A percentile compares a stretch with the other conserved stretches of the same genome.
Evolutionary conservation across 1,284 basidiomycete species (phyloP).

Genomic region (Microstroma glucosiphilum): DNA sequence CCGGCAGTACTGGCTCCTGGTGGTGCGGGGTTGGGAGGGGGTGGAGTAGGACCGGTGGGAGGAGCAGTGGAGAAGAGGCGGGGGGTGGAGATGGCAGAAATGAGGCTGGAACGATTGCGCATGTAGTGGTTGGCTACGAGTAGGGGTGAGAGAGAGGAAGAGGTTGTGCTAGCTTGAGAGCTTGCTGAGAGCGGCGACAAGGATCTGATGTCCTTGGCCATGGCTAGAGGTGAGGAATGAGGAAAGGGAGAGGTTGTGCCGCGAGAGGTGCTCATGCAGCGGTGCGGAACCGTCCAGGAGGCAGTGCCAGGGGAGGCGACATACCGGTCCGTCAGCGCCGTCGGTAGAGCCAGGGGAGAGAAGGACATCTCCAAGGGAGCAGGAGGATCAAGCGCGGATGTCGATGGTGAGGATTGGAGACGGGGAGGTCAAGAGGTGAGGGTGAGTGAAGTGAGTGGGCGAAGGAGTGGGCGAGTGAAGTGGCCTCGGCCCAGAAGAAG

Average conservation of each 20-base stretch:
- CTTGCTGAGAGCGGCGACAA: too few species aligned
- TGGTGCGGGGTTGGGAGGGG: neutral
- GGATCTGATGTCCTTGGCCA: too few species aligned
- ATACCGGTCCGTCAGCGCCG: neutral
- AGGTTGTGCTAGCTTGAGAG: too few species aligned
- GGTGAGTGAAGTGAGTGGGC: neutral
- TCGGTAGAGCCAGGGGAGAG: neutral
- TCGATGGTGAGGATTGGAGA: neutral
- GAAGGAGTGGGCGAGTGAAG: too few species aligned
- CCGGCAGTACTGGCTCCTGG: neutral
- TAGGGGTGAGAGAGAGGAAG: too few species aligned
- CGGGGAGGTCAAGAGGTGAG: neutral
- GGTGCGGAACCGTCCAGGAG: neutral
- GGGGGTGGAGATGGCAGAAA: neutral
- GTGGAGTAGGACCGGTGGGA: neutral
- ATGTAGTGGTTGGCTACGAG: too few species aligned
- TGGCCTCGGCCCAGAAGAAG: neutral
- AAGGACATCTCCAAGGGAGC: neutral
- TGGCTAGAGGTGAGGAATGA: neutral
- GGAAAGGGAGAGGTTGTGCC: neutral
- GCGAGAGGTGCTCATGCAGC: neutral
- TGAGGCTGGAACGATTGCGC: too few species aligned
- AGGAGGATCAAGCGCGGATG: neutral
- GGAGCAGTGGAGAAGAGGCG: slow-evolving; percentile 6
- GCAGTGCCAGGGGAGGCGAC: neutral